Conservation (phyloP, 768 basidiomycete genomes). For the Lactifluus piperatus region DNA sequence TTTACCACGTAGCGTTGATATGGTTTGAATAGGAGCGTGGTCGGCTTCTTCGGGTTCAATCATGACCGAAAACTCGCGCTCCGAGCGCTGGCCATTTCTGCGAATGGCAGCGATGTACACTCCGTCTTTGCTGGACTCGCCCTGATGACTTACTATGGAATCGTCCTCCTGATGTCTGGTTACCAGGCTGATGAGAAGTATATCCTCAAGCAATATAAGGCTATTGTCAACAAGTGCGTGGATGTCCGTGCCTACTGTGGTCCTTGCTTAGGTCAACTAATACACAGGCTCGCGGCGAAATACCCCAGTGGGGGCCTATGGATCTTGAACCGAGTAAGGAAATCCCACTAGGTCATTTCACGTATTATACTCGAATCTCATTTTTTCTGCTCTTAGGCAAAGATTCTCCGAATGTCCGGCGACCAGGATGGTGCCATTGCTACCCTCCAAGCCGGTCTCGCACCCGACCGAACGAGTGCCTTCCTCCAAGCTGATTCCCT, state of each 20-base stretch:
- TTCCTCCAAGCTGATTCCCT: slow-evolving; percentile 70
- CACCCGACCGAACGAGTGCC: slow-evolving; percentile 40
- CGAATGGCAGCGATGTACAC: slow-evolving; percentile 61
- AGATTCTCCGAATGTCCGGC: slow-evolving; percentile 62
- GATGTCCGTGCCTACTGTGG: background rate
- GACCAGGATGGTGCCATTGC: slow-evolving; percentile 58
- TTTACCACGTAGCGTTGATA: background rate
- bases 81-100: slow-evolving; percentile 58
- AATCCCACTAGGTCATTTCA: background rate
- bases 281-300: slow-evolving; percentile 39
- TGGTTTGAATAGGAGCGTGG: slow-evolving; percentile 42
- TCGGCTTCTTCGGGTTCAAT: slow-evolving; percentile 71
- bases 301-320: slow-evolving; percentile 66
- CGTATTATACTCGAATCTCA: background rate
- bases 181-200: slow-evolving; percentile 67
- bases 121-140: slow-evolving; percentile 70
- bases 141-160: slow-evolving; percentile 73
- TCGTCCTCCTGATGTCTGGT: slow-evolving; percentile 59
- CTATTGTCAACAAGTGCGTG: slow-evolving; percentile 54
- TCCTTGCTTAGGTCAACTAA: background rate
- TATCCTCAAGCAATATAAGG: slow-evolving; percentile 52
- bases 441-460: slow-evolving; percentile 50
- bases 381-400: slow-evolving; percentile 38
- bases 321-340: slow-evolving; percentile 57
- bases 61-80: slow-evolving; percentile 62